Evolutionary conservation across 305 asterid species (phyloP), one percentile per base, ranked within the genome.

Genomic region (Fraxinus angustifolia): DNA sequence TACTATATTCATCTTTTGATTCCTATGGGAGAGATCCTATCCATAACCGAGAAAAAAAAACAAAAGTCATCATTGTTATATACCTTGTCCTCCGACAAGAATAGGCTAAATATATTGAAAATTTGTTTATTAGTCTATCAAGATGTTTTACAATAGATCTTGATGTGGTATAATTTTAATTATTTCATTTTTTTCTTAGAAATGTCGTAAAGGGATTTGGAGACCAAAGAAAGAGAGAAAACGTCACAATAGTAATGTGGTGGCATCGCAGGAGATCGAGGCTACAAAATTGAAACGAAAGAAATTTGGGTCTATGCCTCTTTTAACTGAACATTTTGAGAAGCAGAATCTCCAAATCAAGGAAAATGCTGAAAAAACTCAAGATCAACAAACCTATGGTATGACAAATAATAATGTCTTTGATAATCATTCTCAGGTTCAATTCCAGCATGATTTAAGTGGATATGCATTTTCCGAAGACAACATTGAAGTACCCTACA

Each of bases 181-280:
- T 50, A 62, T 62, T 62, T 62, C 71, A 23, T 2, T 62, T 62
- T 62, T 60, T 62, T 62, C 33, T 23, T 6, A 86, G 92, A 87
- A 84, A 86, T 89, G 92, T 62, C 89, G 90, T 1, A 65, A 53
- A 36, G 87, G 87, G 8, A 80, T 45, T 1, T 84, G 88, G 92
- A 73, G 83, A 30, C 78, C 85, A 16, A 84, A 85, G 0, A 12
- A 42, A 21, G 33, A 82, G 78, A 84, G 85, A 78, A 89, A 78
- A 65, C 2, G 5, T 10, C 71, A 23, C 16, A 82, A 17, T 14
- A 70, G 7, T 0, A 17, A 12, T 31, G 2, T 11, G 0, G 65
- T 10, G 17, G 1, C 79, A 19, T 30, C 73, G 2, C 23, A 30
- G 16, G 12, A 28, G 14, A 56, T 4, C 19, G 79, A 65, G 48